Evolutionary conservation across 1,284 basidiomycete genomes (phyloP), one percentile per base, ranked within the genome.

Genomic region (Ganoderma sinense): DNA sequence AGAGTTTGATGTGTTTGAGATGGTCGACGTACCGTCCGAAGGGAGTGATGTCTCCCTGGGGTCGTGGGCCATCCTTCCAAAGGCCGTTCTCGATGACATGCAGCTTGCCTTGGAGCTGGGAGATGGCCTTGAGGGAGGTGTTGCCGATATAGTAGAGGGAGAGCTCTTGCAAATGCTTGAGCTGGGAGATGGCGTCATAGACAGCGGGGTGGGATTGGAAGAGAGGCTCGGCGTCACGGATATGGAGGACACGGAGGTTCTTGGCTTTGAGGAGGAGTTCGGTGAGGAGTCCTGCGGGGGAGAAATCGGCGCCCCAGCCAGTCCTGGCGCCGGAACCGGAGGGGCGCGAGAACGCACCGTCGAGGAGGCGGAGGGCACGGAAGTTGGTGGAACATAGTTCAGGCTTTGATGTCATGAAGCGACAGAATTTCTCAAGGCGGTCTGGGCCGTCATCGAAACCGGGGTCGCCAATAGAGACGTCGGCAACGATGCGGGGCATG

Each of bases 1-100:
- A 76, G 48, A 76, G 69, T 66, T 75, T 73, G 66, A 76, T 71
- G 56, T 73, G 73, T 43, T 63, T 60, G 29, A 76, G 63, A 0
- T 69, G 71, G 26, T 69, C 62, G 23, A 72, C 71, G 70, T 73
- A 76, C 11, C 60, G 68, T 36, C 71, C 70, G 33, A 76, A 76
- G 3, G 73, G 72, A 20, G 71, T 71, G 62, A 74, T 67, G 65
- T 76, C 75, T 31, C 75, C 75, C 51, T 74, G 72, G 29, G 73
- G 73, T 2, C 75, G 75, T 6, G 75, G 71, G 41, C 75, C 75
- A 55, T 76, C 75, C 70, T 75, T 74, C 75, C 75, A 76, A 39
- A 76, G 65, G 20, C 75, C 75, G 55, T 74, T 75, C 53, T 75
- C 75, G 69, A 76, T 72, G 53, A 74, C 62, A 20, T 68, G 51